phyloP scores from a whole-genome alignment of 176 grass and related monocot species.

The Aegilops sharonensis region DNA sequence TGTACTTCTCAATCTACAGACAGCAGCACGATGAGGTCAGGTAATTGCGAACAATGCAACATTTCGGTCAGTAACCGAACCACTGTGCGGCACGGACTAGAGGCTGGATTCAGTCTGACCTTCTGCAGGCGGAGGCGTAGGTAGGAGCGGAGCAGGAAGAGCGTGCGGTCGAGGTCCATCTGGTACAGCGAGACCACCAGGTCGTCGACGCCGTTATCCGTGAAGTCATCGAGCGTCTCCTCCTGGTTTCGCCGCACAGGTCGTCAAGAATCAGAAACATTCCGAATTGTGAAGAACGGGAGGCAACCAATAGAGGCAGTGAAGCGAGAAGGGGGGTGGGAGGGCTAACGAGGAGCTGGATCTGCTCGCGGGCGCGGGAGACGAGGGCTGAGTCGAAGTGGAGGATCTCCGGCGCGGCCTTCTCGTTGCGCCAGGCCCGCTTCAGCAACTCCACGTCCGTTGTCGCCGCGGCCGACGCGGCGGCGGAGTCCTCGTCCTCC shows the following conservation, averaged over 20 bases:
- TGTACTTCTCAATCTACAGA: slow-evolving; percentile 77
- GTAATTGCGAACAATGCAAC: not conserved
- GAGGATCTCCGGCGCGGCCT: slow-evolving; percentile 81
- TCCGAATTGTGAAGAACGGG: no score
- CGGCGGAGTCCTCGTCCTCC: slow-evolving; percentile 40
- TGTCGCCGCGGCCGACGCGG: slow-evolving; percentile 29
- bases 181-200: slow-evolving; percentile 90
- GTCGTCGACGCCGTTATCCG: slow-evolving; percentile 60
- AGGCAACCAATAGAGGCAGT: no score
- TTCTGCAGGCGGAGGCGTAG: slow-evolving; percentile 84
- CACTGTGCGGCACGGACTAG: not conserved
- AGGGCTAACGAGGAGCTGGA: slow-evolving; percentile 65
- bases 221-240: slow-evolving; percentile 81
- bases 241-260: slow-evolving; percentile 37
- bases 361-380: slow-evolving; percentile 77
- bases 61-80: not conserved
- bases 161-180: slow-evolving; percentile 85
- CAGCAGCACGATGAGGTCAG: not conserved
- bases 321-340: not conserved
- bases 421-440: slow-evolving; percentile 88
- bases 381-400: slow-evolving; percentile 65
- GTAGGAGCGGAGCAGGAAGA: slow-evolving; percentile 89
- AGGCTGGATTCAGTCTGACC: slow-evolving; percentile 21
- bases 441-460: slow-evolving; percentile 78
- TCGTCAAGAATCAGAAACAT: not conserved